A percentile compares a stretch with the other conserved stretches of the same genome.
Evolutionary conservation across 2,329 filamentous ascomycete genomes (phyloP).

Genomic region (Escovopsis sp.): DNA sequence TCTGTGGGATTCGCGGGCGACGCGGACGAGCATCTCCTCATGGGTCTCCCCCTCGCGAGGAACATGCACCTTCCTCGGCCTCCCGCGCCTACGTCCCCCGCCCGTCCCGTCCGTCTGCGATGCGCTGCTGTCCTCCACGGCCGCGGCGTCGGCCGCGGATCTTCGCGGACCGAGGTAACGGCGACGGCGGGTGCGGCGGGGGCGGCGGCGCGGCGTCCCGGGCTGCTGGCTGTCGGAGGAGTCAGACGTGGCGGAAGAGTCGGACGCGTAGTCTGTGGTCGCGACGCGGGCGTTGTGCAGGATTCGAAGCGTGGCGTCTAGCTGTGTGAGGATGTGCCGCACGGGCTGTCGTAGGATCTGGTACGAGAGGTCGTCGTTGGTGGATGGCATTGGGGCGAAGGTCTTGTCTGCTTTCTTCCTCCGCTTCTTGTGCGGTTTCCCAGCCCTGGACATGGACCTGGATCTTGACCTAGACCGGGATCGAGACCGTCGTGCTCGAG

Average conservation of each 20-base stretch:
- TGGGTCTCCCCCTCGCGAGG: slow-evolving; percentile 29
- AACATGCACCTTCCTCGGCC: slow-evolving; percentile 24
- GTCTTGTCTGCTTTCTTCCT: slow-evolving; percentile 8
- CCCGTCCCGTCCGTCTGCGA: slow-evolving; percentile 2
- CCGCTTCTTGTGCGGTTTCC: neutral
- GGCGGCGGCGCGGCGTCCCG: slow-evolving; percentile 11
- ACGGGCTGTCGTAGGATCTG: slow-evolving; percentile 51
- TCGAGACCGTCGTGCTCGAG: no score
- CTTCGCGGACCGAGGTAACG: slow-evolving; percentile 8
- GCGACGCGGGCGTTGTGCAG: slow-evolving; percentile 53
- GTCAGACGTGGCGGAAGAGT: slow-evolving; percentile 25
- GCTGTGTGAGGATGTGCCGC: slow-evolving; percentile 50
- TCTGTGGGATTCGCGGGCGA: slow-evolving; percentile 28
- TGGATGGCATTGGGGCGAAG: slow-evolving; percentile 40
- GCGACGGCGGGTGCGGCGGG: slow-evolving; percentile 6
- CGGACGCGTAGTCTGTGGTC: slow-evolving; percentile 21
- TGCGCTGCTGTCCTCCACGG: neutral
- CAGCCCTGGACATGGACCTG: no score
- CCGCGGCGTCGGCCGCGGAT: neutral
- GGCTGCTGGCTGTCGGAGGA: slow-evolving; percentile 16
- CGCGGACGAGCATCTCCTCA: slow-evolving; percentile 28
- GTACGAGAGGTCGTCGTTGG: slow-evolving; percentile 55
- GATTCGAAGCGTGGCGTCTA: slow-evolving; percentile 55
- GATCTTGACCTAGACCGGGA: no score
- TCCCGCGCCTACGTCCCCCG: slow-evolving; percentile 15